These are phyloP conservation scores for Aspergillus sp. DNA, from an alignment of 2,329 filamentous ascomycete genomes.

Conservation along the genomic window DNA sequence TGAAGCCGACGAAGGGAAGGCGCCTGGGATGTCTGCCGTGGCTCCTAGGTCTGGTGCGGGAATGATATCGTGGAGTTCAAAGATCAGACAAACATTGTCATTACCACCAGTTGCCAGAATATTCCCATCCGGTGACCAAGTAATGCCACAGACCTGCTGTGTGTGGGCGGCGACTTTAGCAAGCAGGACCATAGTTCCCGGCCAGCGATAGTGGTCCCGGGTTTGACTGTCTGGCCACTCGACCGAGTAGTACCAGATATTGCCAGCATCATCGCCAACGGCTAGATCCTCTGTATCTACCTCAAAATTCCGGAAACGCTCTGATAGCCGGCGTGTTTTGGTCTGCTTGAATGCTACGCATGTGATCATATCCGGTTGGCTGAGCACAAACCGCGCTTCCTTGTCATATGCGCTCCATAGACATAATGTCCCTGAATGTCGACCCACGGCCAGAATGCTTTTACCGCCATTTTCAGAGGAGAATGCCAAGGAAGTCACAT, in stretches of 20 bases:
- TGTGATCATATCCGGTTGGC: slow-evolving; percentile 70
- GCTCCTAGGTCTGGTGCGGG: slow-evolving; percentile 15
- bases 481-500: slow-evolving; percentile 84
- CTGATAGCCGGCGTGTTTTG: slow-evolving; percentile 50
- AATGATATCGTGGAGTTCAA: slow-evolving; percentile 63
- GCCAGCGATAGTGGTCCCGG: slow-evolving; percentile 71
- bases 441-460: slow-evolving; percentile 80
- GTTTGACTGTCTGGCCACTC: slow-evolving; percentile 68
- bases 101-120: slow-evolving; percentile 88
- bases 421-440: slow-evolving; percentile 72
- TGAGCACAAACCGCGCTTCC: slow-evolving; percentile 70
- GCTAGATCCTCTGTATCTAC: slow-evolving; percentile 79
- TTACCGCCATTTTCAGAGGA: slow-evolving; percentile 75
- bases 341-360: slow-evolving; percentile 79
- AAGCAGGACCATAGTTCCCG: slow-evolving; percentile 73
- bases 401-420: slow-evolving; percentile 72
- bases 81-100: slow-evolving; percentile 84
- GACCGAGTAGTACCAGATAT: slow-evolving; percentile 82
- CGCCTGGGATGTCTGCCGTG: slow-evolving; percentile 3
- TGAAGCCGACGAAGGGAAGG: slow-evolving; percentile 23
- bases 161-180: slow-evolving; percentile 75
- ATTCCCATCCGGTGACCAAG: slow-evolving; percentile 75
- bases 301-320: slow-evolving; percentile 46
- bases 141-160: slow-evolving; percentile 91
- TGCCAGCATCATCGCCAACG: slow-evolving; percentile 79